Evolutionary conservation across 2,329 filamentous ascomycete genomes (phyloP), one percentile per base, ranked within the genome.

Genomic region (Penicillium sp.): DNA sequence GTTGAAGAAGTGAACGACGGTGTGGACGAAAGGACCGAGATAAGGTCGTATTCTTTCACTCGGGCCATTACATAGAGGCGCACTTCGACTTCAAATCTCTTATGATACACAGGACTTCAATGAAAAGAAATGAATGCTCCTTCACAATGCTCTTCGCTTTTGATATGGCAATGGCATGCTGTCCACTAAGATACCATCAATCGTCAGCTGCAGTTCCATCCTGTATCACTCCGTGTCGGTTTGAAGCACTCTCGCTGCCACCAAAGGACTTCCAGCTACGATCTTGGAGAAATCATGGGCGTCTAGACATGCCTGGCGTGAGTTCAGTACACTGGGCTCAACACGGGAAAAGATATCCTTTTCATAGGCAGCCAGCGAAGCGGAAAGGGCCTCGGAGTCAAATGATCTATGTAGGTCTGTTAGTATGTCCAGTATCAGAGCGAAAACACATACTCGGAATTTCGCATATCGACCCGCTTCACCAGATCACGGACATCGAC

Each of bases 291-390:
- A 83, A 16, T 79, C 69, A 61, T 83, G 79, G 0, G 81, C 80
- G 61, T 83, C 80, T 2, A 82, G 54, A 53, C 79, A 82, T 0
- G 81, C 81, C 55, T 76, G 73, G 3, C 81, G 70, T 2, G 78
- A 81, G 2, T 76, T 74, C 10, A 81, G 55, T 4, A 83, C 78
- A 2, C 76, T 79, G 0, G 74, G 73, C 1, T 71, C 71, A 0
- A 75, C 68, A 2, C 81, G 70, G 0, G 62, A 45, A 4, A 76
- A 69, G 10, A 81, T 75, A 9, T 68, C 69, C 0, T 70, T 62
- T 48, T 82, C 78, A 51, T 80, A 83, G 0, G 44, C 55, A 31
- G 48, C 49, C 8, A 70, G 49, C 4, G 56, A 62, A 2, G 31
- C 16, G 4, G 42, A 31, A 2, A 61, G 51, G 1, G 30, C 8